Conservation (phyloP, 148 eudicot species). For the Heliamphora exappendiculata region DNA sequence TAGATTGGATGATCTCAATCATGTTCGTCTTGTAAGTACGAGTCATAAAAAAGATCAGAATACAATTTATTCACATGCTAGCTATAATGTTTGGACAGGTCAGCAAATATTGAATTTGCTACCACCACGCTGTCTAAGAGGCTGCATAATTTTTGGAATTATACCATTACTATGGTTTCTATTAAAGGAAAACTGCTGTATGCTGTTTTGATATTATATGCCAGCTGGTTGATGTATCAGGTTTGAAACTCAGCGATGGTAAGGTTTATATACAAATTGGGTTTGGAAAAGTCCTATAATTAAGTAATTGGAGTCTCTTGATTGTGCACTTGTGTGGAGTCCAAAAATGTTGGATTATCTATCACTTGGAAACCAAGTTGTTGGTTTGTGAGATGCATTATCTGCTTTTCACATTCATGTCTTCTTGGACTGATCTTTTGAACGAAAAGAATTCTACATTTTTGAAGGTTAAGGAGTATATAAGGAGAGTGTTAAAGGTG, state of each 20-base stretch:
- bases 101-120: neutral
- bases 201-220: neutral
- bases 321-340: neutral
- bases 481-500: too few relatives aligned
- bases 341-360: neutral
- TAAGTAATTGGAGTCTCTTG: neutral
- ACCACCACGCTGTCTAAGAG: neutral
- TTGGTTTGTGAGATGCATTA: neutral
- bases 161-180: neutral
- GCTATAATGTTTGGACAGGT: neutral
- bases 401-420: neutral
- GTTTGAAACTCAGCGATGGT: neutral
- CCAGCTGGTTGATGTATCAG: neutral
- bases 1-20: too few relatives aligned
- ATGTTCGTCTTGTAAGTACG: too few relatives aligned
- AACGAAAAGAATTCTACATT: too few relatives aligned
- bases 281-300: neutral
- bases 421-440: neutral
- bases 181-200: neutral
- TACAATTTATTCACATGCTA: too few relatives aligned
- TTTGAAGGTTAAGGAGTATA: too few relatives aligned
- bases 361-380: neutral
- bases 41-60: too few relatives aligned
- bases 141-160: neutral
- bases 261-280: neutral